These are phyloP conservation scores for Coleophoma eucalyptorum DNA, from an alignment of 2,329 filamentous ascomycete genomes.

Conservation along the genomic window DNA sequence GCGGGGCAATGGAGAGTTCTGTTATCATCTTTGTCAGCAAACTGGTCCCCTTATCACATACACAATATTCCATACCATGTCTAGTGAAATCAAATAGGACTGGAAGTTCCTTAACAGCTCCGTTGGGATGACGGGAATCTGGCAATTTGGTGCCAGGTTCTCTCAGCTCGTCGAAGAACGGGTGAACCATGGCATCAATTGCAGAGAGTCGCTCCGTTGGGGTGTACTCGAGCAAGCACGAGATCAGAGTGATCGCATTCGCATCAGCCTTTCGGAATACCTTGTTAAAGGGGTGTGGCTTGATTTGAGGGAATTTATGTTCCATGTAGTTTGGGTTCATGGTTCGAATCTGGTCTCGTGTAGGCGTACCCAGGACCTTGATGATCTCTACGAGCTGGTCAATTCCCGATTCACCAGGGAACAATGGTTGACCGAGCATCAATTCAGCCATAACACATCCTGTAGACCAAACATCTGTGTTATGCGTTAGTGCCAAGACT, in stretches of 20 bases:
- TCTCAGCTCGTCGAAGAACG: slow-evolving; percentile 96
- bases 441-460: slow-evolving; percentile 99
- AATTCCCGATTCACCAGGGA: slow-evolving; percentile 97
- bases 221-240: slow-evolving; percentile 90
- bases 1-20: slow-evolving; percentile 96
- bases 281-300: slow-evolving; percentile 98
- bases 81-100: slow-evolving; percentile 88
- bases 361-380: slow-evolving; percentile 96
- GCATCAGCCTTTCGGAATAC: slow-evolving; percentile 95
- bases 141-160: slow-evolving; percentile 88
- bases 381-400: slow-evolving; percentile 99
- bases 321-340: slow-evolving; percentile 99
- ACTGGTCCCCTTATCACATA: neutral
- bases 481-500: slow-evolving; percentile 12
- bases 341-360: slow-evolving; percentile 94
- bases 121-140: slow-evolving; percentile 87
- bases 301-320: slow-evolving; percentile 99
- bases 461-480: slow-evolving; percentile 94
- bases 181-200: slow-evolving; percentile 95
- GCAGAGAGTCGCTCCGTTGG: slow-evolving; percentile 92
- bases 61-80: slow-evolving; percentile 61
- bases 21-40: slow-evolving; percentile 9
- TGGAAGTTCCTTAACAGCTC: slow-evolving; percentile 76
- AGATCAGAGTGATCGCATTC: slow-evolving; percentile 93
- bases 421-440: slow-evolving; percentile 96